Evolutionary conservation across 768 basidiomycete genomes (phyloP).

Genomic region (Pulveroboletus ravenelii): DNA sequence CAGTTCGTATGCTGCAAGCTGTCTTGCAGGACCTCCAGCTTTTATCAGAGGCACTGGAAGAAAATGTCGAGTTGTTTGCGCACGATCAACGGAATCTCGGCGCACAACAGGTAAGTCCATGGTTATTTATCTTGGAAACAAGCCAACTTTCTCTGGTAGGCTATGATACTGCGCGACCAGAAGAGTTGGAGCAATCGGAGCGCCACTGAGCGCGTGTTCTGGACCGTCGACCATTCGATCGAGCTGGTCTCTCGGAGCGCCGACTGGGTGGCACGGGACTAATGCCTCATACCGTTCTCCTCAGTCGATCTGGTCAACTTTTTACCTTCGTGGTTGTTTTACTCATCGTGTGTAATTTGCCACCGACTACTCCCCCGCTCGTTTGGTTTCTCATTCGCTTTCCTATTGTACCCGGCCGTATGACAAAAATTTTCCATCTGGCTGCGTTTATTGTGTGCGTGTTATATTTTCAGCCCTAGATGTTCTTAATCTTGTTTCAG

Average conservation of each 20-base stretch:
- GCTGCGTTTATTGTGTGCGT: conserved; percentile 12
- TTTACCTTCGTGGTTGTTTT: conserved; percentile 2
- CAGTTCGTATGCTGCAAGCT: conserved; percentile 78
- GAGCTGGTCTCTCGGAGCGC: conserved; percentile 81
- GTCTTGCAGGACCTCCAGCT: conserved; percentile 85
- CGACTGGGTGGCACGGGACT: conserved; percentile 82
- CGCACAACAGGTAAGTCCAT: conserved; percentile 79
- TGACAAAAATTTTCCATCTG: conserved; percentile 19
- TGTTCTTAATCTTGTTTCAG: conserved; percentile 15
- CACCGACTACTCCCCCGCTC: neutral
- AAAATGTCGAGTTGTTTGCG: conserved; percentile 88
- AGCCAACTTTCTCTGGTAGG: conserved; percentile 41
- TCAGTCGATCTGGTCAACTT: neutral
- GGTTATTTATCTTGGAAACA: neutral
- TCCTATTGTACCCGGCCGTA: conserved; percentile 15
- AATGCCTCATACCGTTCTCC: conserved; percentile 4
- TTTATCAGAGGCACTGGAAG: conserved; percentile 82
- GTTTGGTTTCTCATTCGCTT: conserved; percentile 7
- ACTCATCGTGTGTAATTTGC: conserved; percentile 10
- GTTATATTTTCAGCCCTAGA: conserved; percentile 4
- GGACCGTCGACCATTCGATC: conserved; percentile 87
- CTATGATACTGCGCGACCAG: conserved; percentile 94
- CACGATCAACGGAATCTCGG: conserved; percentile 93
- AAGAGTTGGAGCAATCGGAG: conserved; percentile 93
- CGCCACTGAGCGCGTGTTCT: conserved; percentile 88